These are phyloP conservation scores for Coemansia sp. DNA, from an alignment of 371 early-diverging fungal genomes.

Conservation along the genomic window DNA sequence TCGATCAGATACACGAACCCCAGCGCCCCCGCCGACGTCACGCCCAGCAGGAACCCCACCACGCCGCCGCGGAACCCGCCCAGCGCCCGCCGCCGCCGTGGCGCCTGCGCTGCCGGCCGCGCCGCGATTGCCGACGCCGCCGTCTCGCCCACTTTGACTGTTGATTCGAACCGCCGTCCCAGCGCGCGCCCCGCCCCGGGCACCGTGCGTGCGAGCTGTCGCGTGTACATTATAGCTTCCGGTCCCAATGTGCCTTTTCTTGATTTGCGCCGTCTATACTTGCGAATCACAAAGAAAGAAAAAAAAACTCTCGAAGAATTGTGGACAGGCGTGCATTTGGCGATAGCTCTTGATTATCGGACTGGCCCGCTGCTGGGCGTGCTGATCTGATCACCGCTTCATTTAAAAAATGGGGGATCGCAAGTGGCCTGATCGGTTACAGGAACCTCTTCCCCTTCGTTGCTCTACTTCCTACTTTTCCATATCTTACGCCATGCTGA, in stretches of 20 bases:
- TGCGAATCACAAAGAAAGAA: not conserved
- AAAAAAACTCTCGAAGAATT: not conserved
- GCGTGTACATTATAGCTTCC: not conserved
- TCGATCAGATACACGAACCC: slow-evolving; percentile 80
- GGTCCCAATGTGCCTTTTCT: not conserved
- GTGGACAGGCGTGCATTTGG: too few relatives aligned
- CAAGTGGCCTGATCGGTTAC: too few relatives aligned
- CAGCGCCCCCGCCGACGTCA: slow-evolving; percentile 69
- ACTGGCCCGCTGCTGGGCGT: too few relatives aligned
- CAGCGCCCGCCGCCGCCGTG: slow-evolving; percentile 42
- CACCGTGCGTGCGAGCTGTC: not conserved
- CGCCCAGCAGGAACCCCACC: slow-evolving; percentile 78
- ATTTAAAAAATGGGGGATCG: too few relatives aligned
- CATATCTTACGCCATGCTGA: too few relatives aligned
- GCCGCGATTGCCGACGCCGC: slow-evolving; percentile 2
- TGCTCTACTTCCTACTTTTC: too few relatives aligned
- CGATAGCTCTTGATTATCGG: too few relatives aligned
- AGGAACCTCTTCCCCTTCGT: too few relatives aligned
- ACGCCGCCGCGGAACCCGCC: slow-evolving; percentile 59
- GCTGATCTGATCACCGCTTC: too few relatives aligned
- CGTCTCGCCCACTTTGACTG: slow-evolving; percentile 38
- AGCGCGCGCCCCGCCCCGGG: not conserved
- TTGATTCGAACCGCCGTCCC: slow-evolving; percentile 42
- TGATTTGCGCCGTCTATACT: too few relatives aligned
- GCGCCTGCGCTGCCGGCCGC: slow-evolving; percentile 23